Base-by-base conservation (phyloP, 169 alveolate genomes). In the Eimeria falciformis region DNA sequence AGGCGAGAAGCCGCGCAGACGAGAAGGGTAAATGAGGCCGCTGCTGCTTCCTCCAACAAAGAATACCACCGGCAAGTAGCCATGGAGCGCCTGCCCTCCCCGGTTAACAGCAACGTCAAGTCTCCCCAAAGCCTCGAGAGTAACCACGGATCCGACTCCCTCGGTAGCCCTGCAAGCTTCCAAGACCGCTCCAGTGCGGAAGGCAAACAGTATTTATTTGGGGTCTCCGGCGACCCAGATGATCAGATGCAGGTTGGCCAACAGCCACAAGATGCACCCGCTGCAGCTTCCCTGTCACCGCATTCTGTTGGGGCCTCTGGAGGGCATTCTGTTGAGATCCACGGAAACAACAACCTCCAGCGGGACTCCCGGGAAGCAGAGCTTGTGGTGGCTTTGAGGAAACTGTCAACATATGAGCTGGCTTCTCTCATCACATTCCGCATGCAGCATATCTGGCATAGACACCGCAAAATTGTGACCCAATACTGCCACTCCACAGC, bases 1-100 rank as follows among this genome's bases (percentile, higher is more conserved):
- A 71, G 96, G 40, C 83, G 94, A 25, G 96, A 94, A 23, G 91
- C 58, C 37, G 29, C n/a, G 33, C 62, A 56, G 55, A 27, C 58
- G 47, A 47, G 43, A 21, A 75, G 21, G 47, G 47, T 25, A 1
- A 0, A 45, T 0, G 43, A 7, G 81, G 81, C 6, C 23, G 17
- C 50, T 11, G n/a, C 46, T 21, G 81, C 81, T 27, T 43, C 43
- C 53, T 29, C 11, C 33, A 12, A 69, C 21, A 29, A 0, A 1
- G 17, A 1, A 0, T 5, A 0, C n/a, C 46, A 21, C 47, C 91
- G 9, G 91, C 79, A 47, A 65, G n/a, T 11, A 21, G 73, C 46
- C 73, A 2, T 62, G 73, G 37, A 62, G n/a, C 37, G 37, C n/a
- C 73, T 62, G 73, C 2, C 73, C 25, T 62, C 73, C 2, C 73